Evolutionary conservation across 1,139 yeast genomes (phyloP).

Genomic region (Insectozyma bohioensis): DNA sequence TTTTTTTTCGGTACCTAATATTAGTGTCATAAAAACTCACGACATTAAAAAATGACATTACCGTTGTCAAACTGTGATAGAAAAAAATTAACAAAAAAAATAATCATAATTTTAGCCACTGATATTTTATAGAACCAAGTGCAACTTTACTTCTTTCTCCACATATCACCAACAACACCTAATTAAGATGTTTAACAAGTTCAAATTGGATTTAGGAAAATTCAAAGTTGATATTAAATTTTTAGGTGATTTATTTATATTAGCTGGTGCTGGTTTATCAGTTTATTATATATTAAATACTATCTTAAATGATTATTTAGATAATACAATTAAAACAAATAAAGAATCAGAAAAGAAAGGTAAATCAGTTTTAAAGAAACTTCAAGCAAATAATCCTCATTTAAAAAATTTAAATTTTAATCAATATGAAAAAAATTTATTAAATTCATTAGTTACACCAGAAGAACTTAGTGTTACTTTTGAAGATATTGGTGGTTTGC

Average conservation of each 20-base stretch:
- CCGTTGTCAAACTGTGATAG: too few relatives aligned
- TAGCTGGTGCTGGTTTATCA: constrained; percentile 82
- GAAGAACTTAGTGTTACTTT: constrained; percentile 76
- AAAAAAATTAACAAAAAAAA: too few relatives aligned
- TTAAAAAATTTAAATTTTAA: constrained; percentile 55
- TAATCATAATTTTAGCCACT: too few relatives aligned
- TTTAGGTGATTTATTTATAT: constrained; percentile 65
- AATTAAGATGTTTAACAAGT: constrained; percentile 30
- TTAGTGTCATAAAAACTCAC: too few relatives aligned
- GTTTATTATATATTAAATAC: constrained; percentile 69
- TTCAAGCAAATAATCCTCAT: constrained; percentile 60
- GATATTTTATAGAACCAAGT: too few relatives aligned
- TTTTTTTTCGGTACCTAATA: too few relatives aligned
- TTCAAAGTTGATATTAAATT: constrained; percentile 54
- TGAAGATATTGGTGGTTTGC: constrained; percentile 86
- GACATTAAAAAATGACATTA: too few relatives aligned
- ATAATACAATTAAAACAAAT: constrained; percentile 49
- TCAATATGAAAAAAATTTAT: constrained; percentile 74
- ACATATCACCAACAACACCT: too few relatives aligned
- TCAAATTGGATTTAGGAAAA: constrained; percentile 40
- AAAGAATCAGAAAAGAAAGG: constrained; percentile 71
- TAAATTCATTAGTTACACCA: constrained; percentile 81
- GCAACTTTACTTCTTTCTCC: too few relatives aligned
- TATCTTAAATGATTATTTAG: constrained; percentile 52
- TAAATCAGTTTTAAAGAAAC: constrained; percentile 56